Evolutionary conservation across 2,329 filamentous ascomycete species (phyloP), one percentile per base, ranked within the genome.

Genomic region (Neonectria magnoliae): DNA sequence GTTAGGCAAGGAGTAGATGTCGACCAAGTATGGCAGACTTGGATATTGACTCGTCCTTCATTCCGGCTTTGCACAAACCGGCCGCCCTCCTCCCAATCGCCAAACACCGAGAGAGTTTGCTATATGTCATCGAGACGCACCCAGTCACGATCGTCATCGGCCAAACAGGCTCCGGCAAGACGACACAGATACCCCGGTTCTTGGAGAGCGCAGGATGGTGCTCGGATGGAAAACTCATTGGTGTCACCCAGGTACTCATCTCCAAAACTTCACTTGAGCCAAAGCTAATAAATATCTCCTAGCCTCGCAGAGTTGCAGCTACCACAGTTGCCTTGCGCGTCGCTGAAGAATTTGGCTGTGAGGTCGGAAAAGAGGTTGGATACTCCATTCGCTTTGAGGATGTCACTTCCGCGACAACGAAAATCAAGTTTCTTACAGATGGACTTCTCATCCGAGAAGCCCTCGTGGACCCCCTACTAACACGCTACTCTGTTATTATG

Each of bases 381-480:
- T 98, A 97, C 78, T 97, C 93, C 1, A 97, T 98, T 69, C 88
- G 89, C 18, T 91, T 99, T 75, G 95, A 99, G 76, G 95, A 98
- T 84, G 88, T 93, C 68, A 97, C 94, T 5, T 97, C 94, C 20
- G 86, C 90, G 18, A 85, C 88, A 36, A 99, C 96, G 1, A 88
- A 88, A 57, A 95, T 99, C 81, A 98, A 99, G 77, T 98, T 98
- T 76, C 82, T 98, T 68, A 99, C 95, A 0, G 96, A 99, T 81
- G 95, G 95, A 0, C 84, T 99, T 53, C 85, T 99, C 33, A 88
- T 99, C 57, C 86, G 95, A 73, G 96, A 99, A 80, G 96, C 95
- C 29, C 85, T 99, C 5, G 93, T 98, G 4, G 96, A 99, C 78
- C 96, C 96, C 13, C 81, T 98, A 4, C 81, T 99, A 38, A 96